These are phyloP conservation scores for Ganoderma meredithae DNA, from an alignment of 1,284 basidiomycete genomes.

Conservation along the genomic window DNA sequence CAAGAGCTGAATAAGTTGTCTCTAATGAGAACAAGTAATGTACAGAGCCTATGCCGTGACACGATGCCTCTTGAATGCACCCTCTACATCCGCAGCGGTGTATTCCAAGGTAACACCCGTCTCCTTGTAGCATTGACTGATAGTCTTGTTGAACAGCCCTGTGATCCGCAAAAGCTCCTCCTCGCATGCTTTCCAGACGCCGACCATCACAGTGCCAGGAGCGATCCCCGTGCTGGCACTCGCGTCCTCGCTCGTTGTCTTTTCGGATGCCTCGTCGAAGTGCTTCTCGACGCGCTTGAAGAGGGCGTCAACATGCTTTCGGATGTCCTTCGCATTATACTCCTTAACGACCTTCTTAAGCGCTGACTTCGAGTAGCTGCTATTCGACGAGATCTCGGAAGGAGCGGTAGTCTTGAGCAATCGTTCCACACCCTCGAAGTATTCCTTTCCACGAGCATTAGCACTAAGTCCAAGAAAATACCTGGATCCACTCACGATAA, in stretches of 20 bases:
- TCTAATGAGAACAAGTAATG: slow-evolving; percentile 11
- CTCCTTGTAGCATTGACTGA: slow-evolving; percentile 81
- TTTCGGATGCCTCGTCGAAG: slow-evolving; percentile 83
- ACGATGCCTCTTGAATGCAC: slow-evolving; percentile 75
- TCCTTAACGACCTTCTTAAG: slow-evolving; percentile 91
- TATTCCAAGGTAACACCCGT: slow-evolving; percentile 79
- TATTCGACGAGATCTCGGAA: slow-evolving; percentile 81
- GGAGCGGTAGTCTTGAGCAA: slow-evolving; percentile 84
- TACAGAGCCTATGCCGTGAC: slow-evolving; percentile 47
- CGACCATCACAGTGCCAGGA: slow-evolving; percentile 75
- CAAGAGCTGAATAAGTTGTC: slow-evolving; percentile 25
- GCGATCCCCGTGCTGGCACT: slow-evolving; percentile 55
- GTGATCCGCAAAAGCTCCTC: slow-evolving; percentile 80
- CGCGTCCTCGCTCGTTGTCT: slow-evolving; percentile 61
- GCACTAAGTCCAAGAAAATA: background rate
- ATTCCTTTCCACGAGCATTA: slow-evolving; percentile 68
- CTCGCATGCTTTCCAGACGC: slow-evolving; percentile 90
- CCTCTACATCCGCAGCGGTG: slow-evolving; percentile 76
- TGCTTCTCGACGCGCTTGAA: slow-evolving; percentile 96
- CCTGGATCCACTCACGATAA: slow-evolving; percentile 70
- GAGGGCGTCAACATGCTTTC: slow-evolving; percentile 86
- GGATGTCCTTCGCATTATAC: slow-evolving; percentile 86
- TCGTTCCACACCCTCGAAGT: slow-evolving; percentile 91
- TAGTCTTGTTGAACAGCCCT: slow-evolving; percentile 70
- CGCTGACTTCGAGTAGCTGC: slow-evolving; percentile 78